These are phyloP conservation scores for Teratosphaeria gauchensis DNA, from an alignment of 2,329 filamentous ascomycete species.

Conservation along the genomic window DNA sequence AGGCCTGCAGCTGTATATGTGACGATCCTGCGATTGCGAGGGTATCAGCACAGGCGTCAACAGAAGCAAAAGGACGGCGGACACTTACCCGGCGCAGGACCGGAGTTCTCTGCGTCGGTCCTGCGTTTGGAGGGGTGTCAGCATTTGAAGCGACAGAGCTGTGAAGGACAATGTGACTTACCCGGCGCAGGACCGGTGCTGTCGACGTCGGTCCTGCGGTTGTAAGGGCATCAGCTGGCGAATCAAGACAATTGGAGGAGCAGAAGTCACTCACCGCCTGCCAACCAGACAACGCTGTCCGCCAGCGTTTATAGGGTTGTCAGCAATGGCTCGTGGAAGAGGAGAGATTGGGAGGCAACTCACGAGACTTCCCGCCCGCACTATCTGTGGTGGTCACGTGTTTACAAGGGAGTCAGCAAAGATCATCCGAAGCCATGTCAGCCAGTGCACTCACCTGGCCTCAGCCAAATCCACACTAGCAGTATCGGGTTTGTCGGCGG, in stretches of 20 bases:
- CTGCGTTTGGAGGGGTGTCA: not conserved
- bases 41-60: not conserved
- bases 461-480: not conserved
- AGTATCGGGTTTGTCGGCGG: not conserved
- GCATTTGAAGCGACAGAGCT: not conserved
- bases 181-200: not conserved
- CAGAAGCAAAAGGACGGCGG: not conserved
- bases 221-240: not conserved
- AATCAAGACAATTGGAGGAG: no score
- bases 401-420: not conserved
- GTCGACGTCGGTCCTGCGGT: not conserved
- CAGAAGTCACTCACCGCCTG: not conserved
- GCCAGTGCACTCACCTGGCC: not conserved
- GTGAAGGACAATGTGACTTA: not conserved
- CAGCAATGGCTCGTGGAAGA: not conserved
- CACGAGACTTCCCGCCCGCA: not conserved
- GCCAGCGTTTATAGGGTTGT: not conserved
- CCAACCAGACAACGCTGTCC: not conserved
- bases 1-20: no score
- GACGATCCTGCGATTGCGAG: not conserved
- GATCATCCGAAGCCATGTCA: not conserved
- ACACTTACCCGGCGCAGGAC: not conserved
- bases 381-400: not conserved
- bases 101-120: not conserved
- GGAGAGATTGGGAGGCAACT: not conserved